Conservation (phyloP, 2,329 filamentous ascomycete species). For the Talaromyces sp. region DNA sequence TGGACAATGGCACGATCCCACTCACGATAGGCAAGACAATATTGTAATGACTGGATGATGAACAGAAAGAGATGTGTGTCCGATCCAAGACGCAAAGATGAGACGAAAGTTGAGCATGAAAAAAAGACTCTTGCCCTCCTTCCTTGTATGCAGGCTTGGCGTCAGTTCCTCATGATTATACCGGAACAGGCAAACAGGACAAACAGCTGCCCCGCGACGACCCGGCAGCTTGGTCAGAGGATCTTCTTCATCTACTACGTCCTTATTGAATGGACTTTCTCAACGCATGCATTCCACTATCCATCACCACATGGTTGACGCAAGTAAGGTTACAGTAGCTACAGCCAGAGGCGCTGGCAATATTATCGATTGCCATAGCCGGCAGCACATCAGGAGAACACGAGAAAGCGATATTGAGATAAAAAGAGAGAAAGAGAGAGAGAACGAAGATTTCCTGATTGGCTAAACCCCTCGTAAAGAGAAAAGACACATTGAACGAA, state of each 20-base stretch:
- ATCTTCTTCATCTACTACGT: background rate
- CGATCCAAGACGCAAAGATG: background rate
- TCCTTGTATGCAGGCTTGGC: background rate
- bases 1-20: background rate
- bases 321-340: background rate
- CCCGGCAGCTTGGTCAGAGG: background rate
- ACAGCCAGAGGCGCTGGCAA: background rate
- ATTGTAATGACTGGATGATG: background rate
- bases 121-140: background rate
- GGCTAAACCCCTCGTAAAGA: constrained; percentile 8
- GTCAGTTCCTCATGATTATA: background rate
- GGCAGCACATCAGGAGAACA: background rate
- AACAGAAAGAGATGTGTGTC: background rate
- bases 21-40: background rate
- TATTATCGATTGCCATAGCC: background rate
- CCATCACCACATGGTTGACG: background rate
- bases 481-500: constrained; percentile 10
- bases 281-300: background rate
- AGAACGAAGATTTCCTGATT: constrained; percentile 11
- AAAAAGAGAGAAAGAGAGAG: background rate
- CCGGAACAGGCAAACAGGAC: background rate
- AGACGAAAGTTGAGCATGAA: background rate
- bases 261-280: background rate
- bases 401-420: background rate
- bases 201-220: background rate